These are phyloP conservation scores for Simplicillium aogashimaense DNA, from an alignment of 2,329 filamentous ascomycete species.

Conservation along the genomic window DNA sequence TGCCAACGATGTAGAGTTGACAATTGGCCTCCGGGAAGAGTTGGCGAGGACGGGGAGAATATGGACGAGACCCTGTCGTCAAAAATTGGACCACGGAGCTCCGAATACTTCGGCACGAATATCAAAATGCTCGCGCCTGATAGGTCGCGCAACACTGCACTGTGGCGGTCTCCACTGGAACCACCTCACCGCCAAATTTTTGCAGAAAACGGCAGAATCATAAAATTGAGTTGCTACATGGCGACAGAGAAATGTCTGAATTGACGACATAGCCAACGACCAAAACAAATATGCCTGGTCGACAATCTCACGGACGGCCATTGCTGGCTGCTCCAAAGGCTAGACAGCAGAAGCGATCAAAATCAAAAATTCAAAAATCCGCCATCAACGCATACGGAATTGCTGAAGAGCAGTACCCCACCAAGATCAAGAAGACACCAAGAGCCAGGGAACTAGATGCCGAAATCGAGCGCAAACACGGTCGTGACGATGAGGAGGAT, in stretches of 20 bases:
- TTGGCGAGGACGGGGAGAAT: conserved; percentile 2
- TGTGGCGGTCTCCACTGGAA: conserved; percentile 15
- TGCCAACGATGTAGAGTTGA: conserved; percentile 1
- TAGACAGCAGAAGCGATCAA: conserved; percentile 32
- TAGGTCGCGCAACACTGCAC: conserved; percentile 12
- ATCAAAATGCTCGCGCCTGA: conserved; percentile 12
- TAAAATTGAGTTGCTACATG: conserved; percentile 10
- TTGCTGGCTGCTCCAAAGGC: conserved; percentile 29
- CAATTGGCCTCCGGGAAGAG: neutral
- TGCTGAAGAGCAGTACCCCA: conserved; percentile 41
- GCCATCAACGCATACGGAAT: conserved; percentile 49
- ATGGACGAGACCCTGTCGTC: conserved; percentile 6
- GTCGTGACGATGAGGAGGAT: conserved; percentile 31
- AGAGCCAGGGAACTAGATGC: conserved; percentile 42
- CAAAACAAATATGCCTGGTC: conserved; percentile 39
- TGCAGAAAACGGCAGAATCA: conserved; percentile 14
- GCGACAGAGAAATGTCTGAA: neutral
- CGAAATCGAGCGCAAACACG: conserved; percentile 33
- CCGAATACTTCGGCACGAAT: conserved; percentile 1
- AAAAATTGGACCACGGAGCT: neutral
- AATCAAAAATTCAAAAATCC: conserved; percentile 36
- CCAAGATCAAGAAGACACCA: conserved; percentile 34
- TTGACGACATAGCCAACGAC: neutral
- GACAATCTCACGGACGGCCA: conserved; percentile 47
- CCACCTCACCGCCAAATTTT: conserved; percentile 20